A percentile compares a stretch with the other conserved stretches of the same genome.
Evolutionary conservation across 2,329 filamentous ascomycete species (phyloP).

Genomic region (Macrophomina tecta): DNA sequence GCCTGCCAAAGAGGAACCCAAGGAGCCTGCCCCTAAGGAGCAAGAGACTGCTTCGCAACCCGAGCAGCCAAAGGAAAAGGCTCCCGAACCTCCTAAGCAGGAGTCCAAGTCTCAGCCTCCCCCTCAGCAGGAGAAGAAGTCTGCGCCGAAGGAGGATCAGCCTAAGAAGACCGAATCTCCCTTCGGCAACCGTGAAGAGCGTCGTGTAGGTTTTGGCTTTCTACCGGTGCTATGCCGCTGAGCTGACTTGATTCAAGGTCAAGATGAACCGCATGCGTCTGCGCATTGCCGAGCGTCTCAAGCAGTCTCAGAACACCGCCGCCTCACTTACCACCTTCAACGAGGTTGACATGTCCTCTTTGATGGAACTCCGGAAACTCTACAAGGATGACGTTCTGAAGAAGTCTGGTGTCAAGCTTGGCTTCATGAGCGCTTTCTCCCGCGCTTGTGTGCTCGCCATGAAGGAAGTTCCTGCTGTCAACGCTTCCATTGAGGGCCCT

Average conservation of each 20-base stretch:
- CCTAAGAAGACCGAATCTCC: constrained; percentile 44
- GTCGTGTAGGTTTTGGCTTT: constrained; percentile 67
- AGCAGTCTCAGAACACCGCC: constrained; percentile 98
- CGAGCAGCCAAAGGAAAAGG: constrained; percentile 43
- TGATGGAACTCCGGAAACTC: constrained; percentile 95
- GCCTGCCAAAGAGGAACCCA: constrained; percentile 60
- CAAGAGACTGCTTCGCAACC: constrained; percentile 61
- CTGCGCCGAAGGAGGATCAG: constrained; percentile 38
- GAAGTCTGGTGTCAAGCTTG: constrained; percentile 95
- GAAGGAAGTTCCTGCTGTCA: constrained; percentile 92
- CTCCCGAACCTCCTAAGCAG: constrained; percentile 40
- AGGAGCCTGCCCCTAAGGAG: constrained; percentile 64
- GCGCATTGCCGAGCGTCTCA: constrained; percentile 94
- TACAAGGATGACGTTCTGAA: constrained; percentile 98
- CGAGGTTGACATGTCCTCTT: constrained; percentile 96
- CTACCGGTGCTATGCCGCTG: not conserved
- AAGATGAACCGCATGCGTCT: constrained; percentile 99
- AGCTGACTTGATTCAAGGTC: constrained; percentile 63
- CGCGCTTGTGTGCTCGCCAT: constrained; percentile 89
- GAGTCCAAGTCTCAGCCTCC: constrained; percentile 43
- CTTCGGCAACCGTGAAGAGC: constrained; percentile 81
- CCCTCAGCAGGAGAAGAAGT: constrained; percentile 46
- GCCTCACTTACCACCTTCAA: constrained; percentile 98
- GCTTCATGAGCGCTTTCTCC: constrained; percentile 99
- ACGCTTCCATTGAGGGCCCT: constrained; percentile 95